Percentiles rank a stretch among this genome's conserved stretches.
Conservation (phyloP, 495 filamentous ascomycete species). For the Hypoxylon perforatum region DNA sequence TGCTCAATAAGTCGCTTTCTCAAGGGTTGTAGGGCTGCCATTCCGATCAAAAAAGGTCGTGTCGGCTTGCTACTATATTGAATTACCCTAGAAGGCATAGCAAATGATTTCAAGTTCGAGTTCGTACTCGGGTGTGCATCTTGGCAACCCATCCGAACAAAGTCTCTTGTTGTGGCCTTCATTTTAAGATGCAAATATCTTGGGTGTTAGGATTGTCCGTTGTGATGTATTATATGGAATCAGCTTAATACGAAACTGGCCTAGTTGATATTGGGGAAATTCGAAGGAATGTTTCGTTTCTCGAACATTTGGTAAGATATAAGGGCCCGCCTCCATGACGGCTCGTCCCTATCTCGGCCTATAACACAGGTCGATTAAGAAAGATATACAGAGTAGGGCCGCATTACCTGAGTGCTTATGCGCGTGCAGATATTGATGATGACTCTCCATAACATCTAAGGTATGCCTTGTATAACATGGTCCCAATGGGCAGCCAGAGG, state of each 20-base stretch:
- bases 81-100: not conserved
- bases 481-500: not conserved
- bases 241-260: conserved; percentile 12
- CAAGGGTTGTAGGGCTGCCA: not conserved
- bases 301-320: conserved; percentile 21
- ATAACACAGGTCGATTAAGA: conserved; percentile 27
- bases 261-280: conserved; percentile 15
- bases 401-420: conserved; percentile 30
- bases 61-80: not conserved
- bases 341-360: conserved; percentile 40
- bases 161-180: not conserved
- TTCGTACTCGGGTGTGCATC: not conserved
- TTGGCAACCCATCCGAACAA: conserved; percentile 2
- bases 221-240: conserved; percentile 1
- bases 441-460: not conserved
- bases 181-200: not conserved
- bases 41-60: conserved; percentile 10
- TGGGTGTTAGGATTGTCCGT: not conserved
- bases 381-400: conserved; percentile 16
- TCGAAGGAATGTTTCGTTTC: conserved; percentile 9
- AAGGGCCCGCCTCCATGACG: conserved; percentile 22
- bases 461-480: conserved; percentile 9
- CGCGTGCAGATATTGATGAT: conserved; percentile 15
- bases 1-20: not conserved
- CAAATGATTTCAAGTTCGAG: not conserved